Evolutionary conservation across 805 yeast species (phyloP), one percentile per base, ranked within the genome.

Genomic region (Osmozyma mogii): DNA sequence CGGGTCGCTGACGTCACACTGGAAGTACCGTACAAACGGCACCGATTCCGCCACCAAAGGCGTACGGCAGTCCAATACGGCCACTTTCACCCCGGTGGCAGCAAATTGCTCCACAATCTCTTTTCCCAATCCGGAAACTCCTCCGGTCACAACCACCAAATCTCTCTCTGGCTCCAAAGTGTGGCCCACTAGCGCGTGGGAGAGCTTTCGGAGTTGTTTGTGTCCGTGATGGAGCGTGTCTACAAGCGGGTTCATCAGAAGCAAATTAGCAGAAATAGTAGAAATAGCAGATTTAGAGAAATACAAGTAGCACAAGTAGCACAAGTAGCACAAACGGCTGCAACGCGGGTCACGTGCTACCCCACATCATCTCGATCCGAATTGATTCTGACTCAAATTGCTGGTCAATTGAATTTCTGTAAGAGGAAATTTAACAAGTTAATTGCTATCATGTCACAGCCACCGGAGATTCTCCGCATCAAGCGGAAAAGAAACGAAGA

Each of bases 401-500:
- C n/a, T n/a, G n/a, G n/a, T n/a, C n/a, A n/a, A n/a, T n/a, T n/a
- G n/a, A n/a, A n/a, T n/a, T n/a, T n/a, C n/a, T n/a, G n/a, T n/a
- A n/a, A n/a, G n/a, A n/a, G n/a, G n/a, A n/a, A n/a, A n/a, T n/a
- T n/a, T n/a, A n/a, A n/a, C n/a, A n/a, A 5, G 12, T 4, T 9
- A 13, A 5, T 24, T 9, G n/a, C 27, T 11, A 4, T 19, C 15
- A 29, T 29, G 31, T 11, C 25, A 6, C 22, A 29, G n/a, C 43
- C 43, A 5, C 94, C 94, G 1, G 71, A 70, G 30, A 65, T 81
- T 15, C 76, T 89, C 24, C 70, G 96, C 35, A 82, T 89, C 50
- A 89, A 92, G 55, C 70, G 97, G 35, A 80, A 81, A 47, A 68
- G 96, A 36, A 78, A 75, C 30, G 92, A 85, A 45, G 96, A 84